These are phyloP conservation scores for Angomonas ambiguus DNA, from an alignment of 208 protist species.

Conservation along the genomic window DNA sequence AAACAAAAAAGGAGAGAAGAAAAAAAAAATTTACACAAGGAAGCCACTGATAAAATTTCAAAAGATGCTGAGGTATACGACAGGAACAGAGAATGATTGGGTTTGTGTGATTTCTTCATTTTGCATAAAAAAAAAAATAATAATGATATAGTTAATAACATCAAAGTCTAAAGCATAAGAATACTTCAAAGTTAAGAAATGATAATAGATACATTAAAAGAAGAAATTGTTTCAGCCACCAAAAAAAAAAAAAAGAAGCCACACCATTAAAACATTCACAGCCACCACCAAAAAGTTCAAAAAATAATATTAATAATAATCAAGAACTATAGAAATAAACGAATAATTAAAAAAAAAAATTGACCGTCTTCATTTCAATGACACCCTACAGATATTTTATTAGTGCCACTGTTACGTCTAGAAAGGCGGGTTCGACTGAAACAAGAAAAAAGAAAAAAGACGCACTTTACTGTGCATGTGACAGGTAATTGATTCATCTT, in stretches of 20 bases:
- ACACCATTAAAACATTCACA: neutral
- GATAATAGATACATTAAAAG: conserved; percentile 14
- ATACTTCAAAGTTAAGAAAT: neutral
- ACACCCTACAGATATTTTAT: too few species aligned
- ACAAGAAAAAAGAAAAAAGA: conserved; percentile 14
- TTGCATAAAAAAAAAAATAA: conserved; percentile 1
- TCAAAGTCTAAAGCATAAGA: neutral
- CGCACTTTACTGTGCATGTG: too few species aligned
- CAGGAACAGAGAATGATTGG: too few species aligned
- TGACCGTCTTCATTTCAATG: neutral
- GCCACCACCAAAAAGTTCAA: neutral
- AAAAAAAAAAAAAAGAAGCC: conserved; percentile 2
- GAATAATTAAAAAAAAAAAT: neutral
- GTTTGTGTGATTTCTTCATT: too few species aligned
- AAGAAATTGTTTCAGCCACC: neutral
- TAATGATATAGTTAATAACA: neutral
- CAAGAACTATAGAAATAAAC: conserved; percentile 12
- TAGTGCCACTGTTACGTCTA: too few species aligned
- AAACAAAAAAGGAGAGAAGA: neutral
- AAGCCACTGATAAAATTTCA: neutral
- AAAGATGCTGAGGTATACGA: neutral
- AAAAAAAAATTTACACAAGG: conserved; percentile 5
- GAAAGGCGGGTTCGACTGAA: too few species aligned
- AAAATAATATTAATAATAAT: conserved; percentile 4
- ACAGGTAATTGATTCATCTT: too few species aligned